phyloP scores from a whole-genome alignment of 192 early-diverging fungal species.

The Mortierella antarctica region DNA sequence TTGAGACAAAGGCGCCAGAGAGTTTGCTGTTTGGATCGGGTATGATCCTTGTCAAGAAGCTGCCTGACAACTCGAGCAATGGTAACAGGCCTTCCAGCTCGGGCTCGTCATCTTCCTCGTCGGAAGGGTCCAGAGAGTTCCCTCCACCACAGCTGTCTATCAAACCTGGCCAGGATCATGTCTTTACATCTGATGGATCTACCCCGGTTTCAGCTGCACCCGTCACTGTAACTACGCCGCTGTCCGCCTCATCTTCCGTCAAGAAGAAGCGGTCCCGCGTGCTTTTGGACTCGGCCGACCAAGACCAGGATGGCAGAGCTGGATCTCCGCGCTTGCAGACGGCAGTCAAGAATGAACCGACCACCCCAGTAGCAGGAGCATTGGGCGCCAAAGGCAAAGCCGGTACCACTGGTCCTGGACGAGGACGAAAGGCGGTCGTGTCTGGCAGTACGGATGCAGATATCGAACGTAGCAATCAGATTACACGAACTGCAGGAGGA shows the following conservation, averaged over 20 bases:
- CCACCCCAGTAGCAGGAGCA: not conserved
- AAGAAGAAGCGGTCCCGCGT: constrained; percentile 14
- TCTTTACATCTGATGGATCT: not conserved
- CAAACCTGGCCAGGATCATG: not conserved
- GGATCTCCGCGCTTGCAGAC: not conserved
- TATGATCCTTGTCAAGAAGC: constrained; percentile 35
- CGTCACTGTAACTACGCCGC: not conserved
- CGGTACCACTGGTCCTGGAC: not conserved
- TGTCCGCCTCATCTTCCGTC: constrained; percentile 5
- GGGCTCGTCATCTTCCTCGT: not conserved
- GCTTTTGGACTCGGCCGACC: not conserved
- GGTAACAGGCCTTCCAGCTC: not conserved
- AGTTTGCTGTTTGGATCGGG: constrained; percentile 41
- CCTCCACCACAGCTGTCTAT: constrained; percentile 22
- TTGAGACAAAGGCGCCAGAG: not conserved
- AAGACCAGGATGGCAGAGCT: not conserved
- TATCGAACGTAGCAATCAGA: constrained; percentile 37
- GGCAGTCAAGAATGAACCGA: not conserved
- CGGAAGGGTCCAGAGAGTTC: constrained; percentile 5
- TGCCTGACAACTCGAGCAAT: constrained; percentile 8
- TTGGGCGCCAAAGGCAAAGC: not conserved
- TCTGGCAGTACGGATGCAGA: constrained; percentile 22
- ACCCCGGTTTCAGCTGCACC: not conserved
- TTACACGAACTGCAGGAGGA: constrained; percentile 11
- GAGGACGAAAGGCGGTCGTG: constrained; percentile 6